Percentiles rank a stretch among this genome's conserved stretches.
Conservation (phyloP, 257 asterid species). For the Oldenlandia corymbosa region DNA sequence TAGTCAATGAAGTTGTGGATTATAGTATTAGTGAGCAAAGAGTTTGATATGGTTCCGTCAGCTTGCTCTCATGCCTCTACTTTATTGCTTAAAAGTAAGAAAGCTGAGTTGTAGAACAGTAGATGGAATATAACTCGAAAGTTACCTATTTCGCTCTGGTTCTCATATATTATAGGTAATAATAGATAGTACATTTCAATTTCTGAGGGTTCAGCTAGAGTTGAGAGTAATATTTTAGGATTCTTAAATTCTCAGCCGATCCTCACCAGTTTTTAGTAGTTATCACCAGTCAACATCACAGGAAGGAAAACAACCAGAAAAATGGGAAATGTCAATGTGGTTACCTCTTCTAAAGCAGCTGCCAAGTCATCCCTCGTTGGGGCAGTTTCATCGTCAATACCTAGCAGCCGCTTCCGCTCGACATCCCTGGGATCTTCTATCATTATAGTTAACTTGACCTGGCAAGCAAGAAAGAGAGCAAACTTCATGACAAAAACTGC, state of each 20-base stretch:
- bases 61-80: neutral
- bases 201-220: neutral
- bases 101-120: neutral
- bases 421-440: conserved; percentile 98
- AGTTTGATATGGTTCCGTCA: neutral
- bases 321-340: neutral
- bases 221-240: neutral
- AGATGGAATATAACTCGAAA: neutral
- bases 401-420: conserved; percentile 86
- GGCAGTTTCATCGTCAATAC: conserved; percentile 86
- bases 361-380: conserved; percentile 94
- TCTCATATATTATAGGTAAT: neutral
- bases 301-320: neutral
- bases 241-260: neutral
- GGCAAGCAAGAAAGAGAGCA: conserved; percentile 13
- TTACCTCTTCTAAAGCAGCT: conserved; percentile 69
- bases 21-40: neutral
- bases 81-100: neutral
- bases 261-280: neutral
- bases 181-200: neutral
- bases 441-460: conserved; percentile 81
- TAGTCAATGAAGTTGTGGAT: neutral
- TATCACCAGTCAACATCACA: neutral
- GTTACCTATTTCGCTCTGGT: neutral
- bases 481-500: conserved; percentile 3